phyloP scores from a whole-genome alignment of 2,329 filamentous ascomycete species.

The Aureobasidium musti region DNA sequence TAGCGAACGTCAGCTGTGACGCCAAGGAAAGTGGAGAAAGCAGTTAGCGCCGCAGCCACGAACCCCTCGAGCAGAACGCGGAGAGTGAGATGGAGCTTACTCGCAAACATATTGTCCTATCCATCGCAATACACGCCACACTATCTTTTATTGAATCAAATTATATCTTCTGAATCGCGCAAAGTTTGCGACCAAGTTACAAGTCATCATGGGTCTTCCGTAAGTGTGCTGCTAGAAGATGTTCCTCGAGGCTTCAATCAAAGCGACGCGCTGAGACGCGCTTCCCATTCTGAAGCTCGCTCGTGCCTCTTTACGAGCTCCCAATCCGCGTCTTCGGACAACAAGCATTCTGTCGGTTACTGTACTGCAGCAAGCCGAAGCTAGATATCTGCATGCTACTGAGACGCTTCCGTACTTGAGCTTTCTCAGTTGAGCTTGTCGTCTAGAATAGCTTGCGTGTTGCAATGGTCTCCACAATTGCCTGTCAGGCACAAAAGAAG shows the following conservation, averaged over 20 bases:
- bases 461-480: neutral
- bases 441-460: neutral
- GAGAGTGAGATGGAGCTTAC: conserved; percentile 20
- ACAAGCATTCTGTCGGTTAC: neutral
- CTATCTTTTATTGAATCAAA: neutral
- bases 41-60: conserved; percentile 1
- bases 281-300: neutral
- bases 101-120: conserved; percentile 6
- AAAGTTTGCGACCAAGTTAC: neutral
- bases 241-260: neutral
- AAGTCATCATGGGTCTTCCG: conserved; percentile 31
- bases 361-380: neutral
- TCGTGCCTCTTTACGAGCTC: neutral
- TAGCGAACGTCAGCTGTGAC: neutral
- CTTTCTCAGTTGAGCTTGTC: neutral
- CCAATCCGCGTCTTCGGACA: neutral
- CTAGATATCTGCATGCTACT: neutral
- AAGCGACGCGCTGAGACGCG: conserved; percentile 21
- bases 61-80: conserved; percentile 8
- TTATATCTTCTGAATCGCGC: neutral
- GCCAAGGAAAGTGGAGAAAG: conserved; percentile 13
- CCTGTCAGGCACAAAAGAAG: neutral
- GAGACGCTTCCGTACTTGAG: neutral
- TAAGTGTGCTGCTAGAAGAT: conserved; percentile 23
- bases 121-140: conserved; percentile 1